Conservation (phyloP, 2,329 filamentous ascomycete species). For the Immersiporthe knoxdaviesiana region DNA sequence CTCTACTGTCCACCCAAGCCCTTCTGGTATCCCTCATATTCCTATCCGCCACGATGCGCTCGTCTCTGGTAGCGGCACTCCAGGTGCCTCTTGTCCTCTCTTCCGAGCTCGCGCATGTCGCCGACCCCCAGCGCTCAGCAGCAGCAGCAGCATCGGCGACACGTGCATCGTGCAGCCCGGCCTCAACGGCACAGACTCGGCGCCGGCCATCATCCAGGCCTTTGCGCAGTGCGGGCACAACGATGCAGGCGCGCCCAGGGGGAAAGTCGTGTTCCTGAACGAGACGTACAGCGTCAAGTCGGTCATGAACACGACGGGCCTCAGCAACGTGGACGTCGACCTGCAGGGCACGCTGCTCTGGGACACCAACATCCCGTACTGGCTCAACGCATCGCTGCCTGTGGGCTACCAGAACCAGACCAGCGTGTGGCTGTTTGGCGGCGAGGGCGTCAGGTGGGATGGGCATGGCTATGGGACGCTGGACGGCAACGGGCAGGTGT, state of each 20-base stretch:
- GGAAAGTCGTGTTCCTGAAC: slow-evolving; percentile 36
- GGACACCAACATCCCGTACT: slow-evolving; percentile 37
- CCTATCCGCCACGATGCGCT: slow-evolving; percentile 15
- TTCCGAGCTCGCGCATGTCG: neutral
- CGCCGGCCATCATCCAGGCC: slow-evolving; percentile 31
- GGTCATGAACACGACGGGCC: slow-evolving; percentile 35
- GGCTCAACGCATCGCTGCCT: slow-evolving; percentile 43
- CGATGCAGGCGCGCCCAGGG: slow-evolving; percentile 31
- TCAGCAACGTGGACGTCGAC: slow-evolving; percentile 36
- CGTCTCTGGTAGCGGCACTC: slow-evolving; percentile 21
- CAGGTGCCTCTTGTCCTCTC: slow-evolving; percentile 27
- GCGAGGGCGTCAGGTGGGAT: slow-evolving; percentile 44
- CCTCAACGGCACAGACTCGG: slow-evolving; percentile 23
- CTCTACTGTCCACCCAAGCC: neutral
- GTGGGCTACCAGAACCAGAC: slow-evolving; percentile 49
- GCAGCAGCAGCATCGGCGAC: neutral
- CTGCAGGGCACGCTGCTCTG: slow-evolving; percentile 35
- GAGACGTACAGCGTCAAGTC: slow-evolving; percentile 33
- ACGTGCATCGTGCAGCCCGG: slow-evolving; percentile 24
- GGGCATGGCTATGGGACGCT: slow-evolving; percentile 45
- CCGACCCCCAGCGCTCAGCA: neutral
- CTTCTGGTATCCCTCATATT: slow-evolving; percentile 5
- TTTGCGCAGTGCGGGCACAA: slow-evolving; percentile 36
- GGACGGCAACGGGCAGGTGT: slow-evolving; percentile 38
- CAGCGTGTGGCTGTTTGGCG: slow-evolving; percentile 46